These are phyloP conservation scores for Mucor racemosus DNA, from an alignment of 371 early-diverging fungal genomes.

Conservation along the genomic window DNA sequence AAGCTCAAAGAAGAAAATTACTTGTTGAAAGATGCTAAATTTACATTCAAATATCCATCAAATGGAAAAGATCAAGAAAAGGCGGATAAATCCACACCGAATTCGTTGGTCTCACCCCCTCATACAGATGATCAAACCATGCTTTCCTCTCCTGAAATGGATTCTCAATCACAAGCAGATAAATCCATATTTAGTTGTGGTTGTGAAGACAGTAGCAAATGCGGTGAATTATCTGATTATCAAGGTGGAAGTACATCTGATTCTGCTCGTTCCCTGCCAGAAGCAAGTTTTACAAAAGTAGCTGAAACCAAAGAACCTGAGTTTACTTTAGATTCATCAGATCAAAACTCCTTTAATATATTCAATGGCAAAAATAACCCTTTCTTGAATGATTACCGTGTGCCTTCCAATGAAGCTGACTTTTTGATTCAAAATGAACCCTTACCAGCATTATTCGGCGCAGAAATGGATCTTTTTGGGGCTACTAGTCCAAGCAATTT, in stretches of 20 bases:
- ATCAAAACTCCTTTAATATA: neutral
- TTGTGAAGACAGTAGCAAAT: slow-evolving; percentile 4
- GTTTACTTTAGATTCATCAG: neutral
- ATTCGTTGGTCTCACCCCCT: slow-evolving; percentile 7
- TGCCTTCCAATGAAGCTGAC: neutral
- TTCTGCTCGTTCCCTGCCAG: slow-evolving; percentile 3
- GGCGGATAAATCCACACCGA: slow-evolving; percentile 12
- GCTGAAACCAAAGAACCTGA: neutral
- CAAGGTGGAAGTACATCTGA: neutral
- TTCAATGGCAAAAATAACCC: neutral
- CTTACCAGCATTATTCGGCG: slow-evolving; percentile 12
- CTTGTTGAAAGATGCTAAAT: slow-evolving; percentile 21
- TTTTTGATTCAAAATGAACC: slow-evolving; percentile 7
- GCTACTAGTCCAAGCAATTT: neutral
- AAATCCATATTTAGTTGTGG: neutral
- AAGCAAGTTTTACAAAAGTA: neutral
- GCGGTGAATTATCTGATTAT: neutral
- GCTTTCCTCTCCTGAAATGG: neutral
- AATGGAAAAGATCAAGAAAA: slow-evolving; percentile 5
- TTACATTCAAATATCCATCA: slow-evolving; percentile 10
- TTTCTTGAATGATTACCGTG: neutral
- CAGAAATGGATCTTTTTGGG: slow-evolving; percentile 19
- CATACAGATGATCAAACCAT: slow-evolving; percentile 12
- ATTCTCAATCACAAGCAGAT: neutral
- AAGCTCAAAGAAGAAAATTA: slow-evolving; percentile 47